These are phyloP conservation scores for Cladosporium sphaerospermum DNA, from an alignment of 2,329 filamentous ascomycete species.

Conservation along the genomic window DNA sequence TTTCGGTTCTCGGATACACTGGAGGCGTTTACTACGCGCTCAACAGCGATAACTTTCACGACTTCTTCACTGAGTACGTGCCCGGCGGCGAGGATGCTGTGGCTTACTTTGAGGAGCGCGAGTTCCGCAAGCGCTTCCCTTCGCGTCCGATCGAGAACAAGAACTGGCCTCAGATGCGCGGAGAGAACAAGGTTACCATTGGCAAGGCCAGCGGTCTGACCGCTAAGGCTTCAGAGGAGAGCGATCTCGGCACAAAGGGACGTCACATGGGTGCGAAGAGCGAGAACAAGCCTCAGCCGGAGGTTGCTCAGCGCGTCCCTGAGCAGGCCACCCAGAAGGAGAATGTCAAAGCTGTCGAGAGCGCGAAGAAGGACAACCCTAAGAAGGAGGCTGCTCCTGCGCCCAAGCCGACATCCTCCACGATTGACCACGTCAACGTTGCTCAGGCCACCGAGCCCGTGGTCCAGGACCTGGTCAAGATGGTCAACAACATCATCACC, in stretches of 20 bases:
- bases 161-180: conserved; percentile 42
- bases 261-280: conserved; percentile 57
- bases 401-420: conserved; percentile 31
- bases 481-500: conserved; percentile 92
- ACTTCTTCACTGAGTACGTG: conserved; percentile 96
- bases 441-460: conserved; percentile 74
- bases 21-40: conserved; percentile 90
- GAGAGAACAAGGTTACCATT: conserved; percentile 70
- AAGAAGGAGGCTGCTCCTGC: conserved; percentile 37
- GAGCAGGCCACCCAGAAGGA: conserved; percentile 15
- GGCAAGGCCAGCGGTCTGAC: conserved; percentile 79
- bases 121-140: conserved; percentile 82
- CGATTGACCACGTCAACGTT: conserved; percentile 71
- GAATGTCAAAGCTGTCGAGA: conserved; percentile 25
- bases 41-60: conserved; percentile 95
- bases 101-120: conserved; percentile 88
- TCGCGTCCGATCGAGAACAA: conserved; percentile 38
- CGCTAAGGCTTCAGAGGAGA: conserved; percentile 61
- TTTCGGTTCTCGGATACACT: conserved; percentile 72
- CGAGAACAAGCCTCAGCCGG: conserved; percentile 43
- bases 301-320: conserved; percentile 28
- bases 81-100: conserved; percentile 93
- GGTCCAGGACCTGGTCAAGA: conserved; percentile 87
- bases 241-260: conserved; percentile 38
- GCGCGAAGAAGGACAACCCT: conserved; percentile 24